Evolutionary conservation across 1,139 yeast genomes (phyloP), one percentile per base, ranked within the genome.

Genomic region (Protomyces lactucae-debilis): DNA sequence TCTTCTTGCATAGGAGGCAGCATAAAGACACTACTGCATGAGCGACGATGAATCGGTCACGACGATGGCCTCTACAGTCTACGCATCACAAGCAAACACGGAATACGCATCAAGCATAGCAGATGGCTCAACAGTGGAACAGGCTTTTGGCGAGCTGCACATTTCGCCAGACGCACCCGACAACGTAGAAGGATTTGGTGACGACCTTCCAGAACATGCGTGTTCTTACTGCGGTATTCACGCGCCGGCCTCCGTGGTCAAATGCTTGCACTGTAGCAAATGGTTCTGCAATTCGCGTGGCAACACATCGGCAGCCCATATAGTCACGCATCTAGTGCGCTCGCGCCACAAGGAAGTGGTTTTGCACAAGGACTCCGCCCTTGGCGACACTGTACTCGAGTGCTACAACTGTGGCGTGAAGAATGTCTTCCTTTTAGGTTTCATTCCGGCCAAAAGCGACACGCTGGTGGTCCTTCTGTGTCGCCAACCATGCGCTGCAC

Each of bases 251-350:
- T 80, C 87, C 57, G 87, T 91, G 23, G 87, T 88, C 52, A 85
- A 86, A 70, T 92, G 98, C 77, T 83, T 83, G 66, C 79, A 82
- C 3, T 91, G 97, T 75, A 76, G 83, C 71, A 86, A 85, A 73
- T 92, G 97, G 97, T 92, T 92, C 74, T 92, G 98, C 77, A 92
- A 92, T 73, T 82, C 88, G n/a, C 83, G 84, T 66, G 80, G 83
- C 36, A 78, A 79, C 55, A 78, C 84, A 9, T 76, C 83, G 9
- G 84, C 92, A 21, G 87, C 96, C 1, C 98, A 92, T 74, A 88
- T 92, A 39, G 85, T 92, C 16, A 88, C 90, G 18, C 98, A 92
- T 75, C 77, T 91, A 73, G 95, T 90, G 43, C 77, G 88, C 71
- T 83, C 97, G 1, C 84, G 87, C 67, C 97, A 92, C 74, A 85